These are phyloP conservation scores for Thalassiosira ordinaria DNA, from an alignment of 352 stramenopile species.

Conservation along the genomic window DNA sequence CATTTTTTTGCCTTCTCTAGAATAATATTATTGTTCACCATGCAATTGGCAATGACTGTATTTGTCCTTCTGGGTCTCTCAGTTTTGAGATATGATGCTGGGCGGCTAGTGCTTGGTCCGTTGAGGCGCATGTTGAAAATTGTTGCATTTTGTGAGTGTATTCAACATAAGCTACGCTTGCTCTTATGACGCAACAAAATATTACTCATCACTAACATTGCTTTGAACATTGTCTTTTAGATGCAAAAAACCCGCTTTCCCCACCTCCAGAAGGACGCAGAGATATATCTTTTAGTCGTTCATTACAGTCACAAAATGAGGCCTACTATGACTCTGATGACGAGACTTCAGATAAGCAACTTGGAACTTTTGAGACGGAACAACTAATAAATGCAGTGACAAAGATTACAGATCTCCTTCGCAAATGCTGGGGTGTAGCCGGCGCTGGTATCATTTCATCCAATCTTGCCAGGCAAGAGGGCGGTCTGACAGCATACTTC, in stretches of 20 bases:
- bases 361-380: slow-evolving; percentile 84
- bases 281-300: not conserved
- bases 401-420: slow-evolving; percentile 93
- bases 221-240: slow-evolving; percentile 36
- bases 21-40: slow-evolving; percentile 28
- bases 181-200: no score
- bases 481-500: slow-evolving; percentile 71
- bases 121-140: slow-evolving; percentile 81
- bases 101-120: slow-evolving; percentile 70
- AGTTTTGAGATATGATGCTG: slow-evolving; percentile 68
- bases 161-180: not conserved
- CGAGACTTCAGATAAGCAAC: slow-evolving; percentile 82
- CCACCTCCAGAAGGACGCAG: slow-evolving; percentile 34
- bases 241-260: slow-evolving; percentile 72
- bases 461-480: slow-evolving; percentile 89
- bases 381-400: slow-evolving; percentile 79
- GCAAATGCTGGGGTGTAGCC: slow-evolving; percentile 96
- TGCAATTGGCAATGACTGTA: slow-evolving; percentile 49
- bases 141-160: slow-evolving; percentile 71
- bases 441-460: slow-evolving; percentile 97
- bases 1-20: not conserved
- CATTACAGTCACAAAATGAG: slow-evolving; percentile 7
- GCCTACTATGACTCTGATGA: slow-evolving; percentile 45
- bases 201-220: no score
- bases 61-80: slow-evolving; percentile 63